Percentiles rank a stretch among this genome's conserved stretches.
These are phyloP conservation scores for Anthracocystis setariae DNA, from an alignment of 1,284 basidiomycete genomes.

Conservation along the genomic window DNA sequence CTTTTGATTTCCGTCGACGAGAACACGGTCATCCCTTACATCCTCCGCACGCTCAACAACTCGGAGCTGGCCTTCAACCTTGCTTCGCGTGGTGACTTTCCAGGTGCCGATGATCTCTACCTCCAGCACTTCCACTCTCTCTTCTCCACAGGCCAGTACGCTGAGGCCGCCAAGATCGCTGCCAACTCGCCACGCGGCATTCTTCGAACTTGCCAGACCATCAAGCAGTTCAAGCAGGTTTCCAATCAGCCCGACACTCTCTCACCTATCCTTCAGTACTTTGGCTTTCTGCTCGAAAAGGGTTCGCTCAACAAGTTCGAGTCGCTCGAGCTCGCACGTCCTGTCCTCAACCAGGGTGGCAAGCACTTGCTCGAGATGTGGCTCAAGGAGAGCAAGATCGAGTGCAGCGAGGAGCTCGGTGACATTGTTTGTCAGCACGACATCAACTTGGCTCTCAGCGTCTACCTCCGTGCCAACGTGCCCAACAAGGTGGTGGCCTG, in stretches of 20 bases:
- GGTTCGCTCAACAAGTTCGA: constrained; percentile 97
- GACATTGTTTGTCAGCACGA: constrained; percentile 95
- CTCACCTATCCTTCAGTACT: constrained; percentile 97
- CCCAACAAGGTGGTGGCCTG: constrained; percentile 97
- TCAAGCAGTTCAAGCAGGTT: constrained; percentile 97
- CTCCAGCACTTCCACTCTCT: constrained; percentile 93
- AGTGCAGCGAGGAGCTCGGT: constrained; percentile 98
- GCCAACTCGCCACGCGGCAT: constrained; percentile 98
- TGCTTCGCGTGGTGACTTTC: constrained; percentile 94
- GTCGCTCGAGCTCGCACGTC: constrained; percentile 93
- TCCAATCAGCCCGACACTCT: constrained; percentile 89
- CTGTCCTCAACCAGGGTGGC: constrained; percentile 93
- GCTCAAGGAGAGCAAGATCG: constrained; percentile 99
- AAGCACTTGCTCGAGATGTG: constrained; percentile 99
- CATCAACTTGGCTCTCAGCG: constrained; percentile 97
- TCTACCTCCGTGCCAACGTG: constrained; percentile 96
- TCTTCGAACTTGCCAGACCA: constrained; percentile 91
- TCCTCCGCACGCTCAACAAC: constrained; percentile 92
- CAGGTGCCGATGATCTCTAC: constrained; percentile 97
- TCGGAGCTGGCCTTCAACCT: constrained; percentile 98
- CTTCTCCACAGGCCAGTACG: constrained; percentile 88
- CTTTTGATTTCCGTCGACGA: constrained; percentile 97
- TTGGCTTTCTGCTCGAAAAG: constrained; percentile 96
- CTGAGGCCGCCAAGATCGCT: constrained; percentile 95
- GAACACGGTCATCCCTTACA: constrained; percentile 93